Percentiles rank a stretch among this genome's conserved stretches.
phyloP scores from a whole-genome alignment of 306 rosid species.

The Psophocarpus tetragonolobus region DNA sequence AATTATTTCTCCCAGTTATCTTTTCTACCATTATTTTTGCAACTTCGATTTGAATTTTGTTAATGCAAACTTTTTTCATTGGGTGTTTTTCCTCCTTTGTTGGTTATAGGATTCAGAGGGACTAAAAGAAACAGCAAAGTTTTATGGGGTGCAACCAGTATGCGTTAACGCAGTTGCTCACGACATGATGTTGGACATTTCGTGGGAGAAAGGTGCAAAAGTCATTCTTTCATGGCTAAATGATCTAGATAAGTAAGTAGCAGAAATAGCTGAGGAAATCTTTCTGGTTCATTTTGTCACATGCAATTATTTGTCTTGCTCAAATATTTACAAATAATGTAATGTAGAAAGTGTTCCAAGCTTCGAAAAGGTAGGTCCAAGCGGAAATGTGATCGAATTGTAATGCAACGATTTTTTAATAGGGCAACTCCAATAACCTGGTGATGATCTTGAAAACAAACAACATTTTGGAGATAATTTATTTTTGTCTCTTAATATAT shows the following conservation, averaged over 20 bases:
- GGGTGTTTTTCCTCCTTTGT: not conserved
- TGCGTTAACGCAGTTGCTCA: slow-evolving; percentile 69
- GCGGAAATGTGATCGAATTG: slow-evolving; percentile 15
- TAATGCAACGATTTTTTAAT: not conserved
- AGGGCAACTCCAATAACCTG: too few relatives aligned
- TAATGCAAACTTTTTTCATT: not conserved
- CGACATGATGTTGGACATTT: slow-evolving; percentile 85
- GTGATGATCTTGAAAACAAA: too few relatives aligned
- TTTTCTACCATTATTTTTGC: not conserved
- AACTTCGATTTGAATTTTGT: slow-evolving; percentile 10
- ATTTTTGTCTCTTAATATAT: too few relatives aligned
- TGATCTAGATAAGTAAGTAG: slow-evolving; percentile 35
- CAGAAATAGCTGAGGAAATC: slow-evolving; percentile 1
- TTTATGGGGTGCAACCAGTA: slow-evolving; percentile 63
- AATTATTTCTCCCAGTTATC: not conserved
- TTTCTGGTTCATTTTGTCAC: slow-evolving; percentile 1
- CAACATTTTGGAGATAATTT: too few relatives aligned
- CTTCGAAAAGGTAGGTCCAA: slow-evolving; percentile 10
- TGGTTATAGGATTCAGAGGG: slow-evolving; percentile 67
- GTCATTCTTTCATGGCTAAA: slow-evolving; percentile 68
- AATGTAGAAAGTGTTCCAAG: slow-evolving; percentile 9
- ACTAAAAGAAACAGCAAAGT: slow-evolving; percentile 68
- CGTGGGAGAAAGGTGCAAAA: slow-evolving; percentile 78
- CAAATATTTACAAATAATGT: not conserved
- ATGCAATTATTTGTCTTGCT: not conserved